Conservation (phyloP, 2,329 filamentous ascomycete genomes). For the Corynespora cassiicola region DNA sequence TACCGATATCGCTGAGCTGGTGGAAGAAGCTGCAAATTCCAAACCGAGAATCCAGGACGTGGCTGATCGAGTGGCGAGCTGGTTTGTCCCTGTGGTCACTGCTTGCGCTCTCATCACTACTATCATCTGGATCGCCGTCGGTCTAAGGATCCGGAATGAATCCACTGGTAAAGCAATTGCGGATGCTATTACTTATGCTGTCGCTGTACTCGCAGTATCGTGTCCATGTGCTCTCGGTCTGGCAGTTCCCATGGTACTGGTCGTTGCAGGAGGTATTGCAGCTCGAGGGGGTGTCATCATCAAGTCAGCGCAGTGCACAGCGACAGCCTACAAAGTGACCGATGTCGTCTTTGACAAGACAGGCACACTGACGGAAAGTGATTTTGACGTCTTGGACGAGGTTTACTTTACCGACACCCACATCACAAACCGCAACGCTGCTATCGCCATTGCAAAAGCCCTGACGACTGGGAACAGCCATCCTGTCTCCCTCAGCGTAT, state of each 20-base stretch:
- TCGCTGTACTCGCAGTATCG: constrained; percentile 73
- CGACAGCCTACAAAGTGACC: constrained; percentile 63
- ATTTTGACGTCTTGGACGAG: constrained; percentile 44
- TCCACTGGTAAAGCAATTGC: constrained; percentile 55
- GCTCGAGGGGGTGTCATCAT: constrained; percentile 71
- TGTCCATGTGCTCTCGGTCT: constrained; percentile 79
- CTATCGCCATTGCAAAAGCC: constrained; percentile 28
- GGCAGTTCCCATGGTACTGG: constrained; percentile 77
- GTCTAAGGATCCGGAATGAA: constrained; percentile 44
- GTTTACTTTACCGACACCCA: constrained; percentile 19
- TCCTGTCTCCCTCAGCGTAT: constrained; percentile 58
- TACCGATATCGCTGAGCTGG: constrained; percentile 68
- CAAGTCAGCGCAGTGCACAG: constrained; percentile 67
- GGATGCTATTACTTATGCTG: constrained; percentile 71
- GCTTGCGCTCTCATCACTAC: constrained; percentile 64
- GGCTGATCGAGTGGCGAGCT: constrained; percentile 69
- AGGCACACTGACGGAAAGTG: constrained; percentile 71
- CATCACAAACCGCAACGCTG: neutral
- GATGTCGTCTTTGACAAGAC: constrained; percentile 81
- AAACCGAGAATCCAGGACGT: constrained; percentile 72
- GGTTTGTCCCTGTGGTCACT: constrained; percentile 71
- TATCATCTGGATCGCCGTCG: constrained; percentile 67
- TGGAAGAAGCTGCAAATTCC: constrained; percentile 70
- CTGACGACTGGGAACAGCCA: constrained; percentile 53
- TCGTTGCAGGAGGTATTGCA: constrained; percentile 70